Evolutionary conservation across 2,329 filamentous ascomycete species (phyloP).

Genomic region (Fusarium poae): DNA sequence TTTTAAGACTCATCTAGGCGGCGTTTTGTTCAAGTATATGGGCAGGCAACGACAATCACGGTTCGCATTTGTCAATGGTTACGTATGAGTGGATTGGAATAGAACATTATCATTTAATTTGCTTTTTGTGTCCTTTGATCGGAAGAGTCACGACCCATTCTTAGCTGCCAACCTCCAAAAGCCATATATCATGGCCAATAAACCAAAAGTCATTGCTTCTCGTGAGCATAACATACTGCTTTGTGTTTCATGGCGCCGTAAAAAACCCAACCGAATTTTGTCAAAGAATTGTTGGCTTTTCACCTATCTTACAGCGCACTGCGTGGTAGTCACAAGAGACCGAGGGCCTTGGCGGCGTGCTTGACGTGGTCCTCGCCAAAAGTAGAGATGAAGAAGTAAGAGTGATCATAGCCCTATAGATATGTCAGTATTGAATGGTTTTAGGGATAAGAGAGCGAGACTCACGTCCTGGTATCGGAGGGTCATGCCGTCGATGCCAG

Average conservation of each 20-base stretch:
- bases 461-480: slow-evolving; percentile 84
- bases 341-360: slow-evolving; percentile 88
- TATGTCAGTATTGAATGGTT: background rate
- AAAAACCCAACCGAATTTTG: slow-evolving; percentile 23
- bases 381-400: slow-evolving; percentile 94
- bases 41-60: slow-evolving; percentile 17
- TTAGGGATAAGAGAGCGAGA: background rate
- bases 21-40: slow-evolving; percentile 44
- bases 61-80: slow-evolving; percentile 7
- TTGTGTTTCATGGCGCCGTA: slow-evolving; percentile 21
- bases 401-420: slow-evolving; percentile 87
- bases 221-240: slow-evolving; percentile 5
- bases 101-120: slow-evolving; percentile 33
- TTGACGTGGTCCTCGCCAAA: slow-evolving; percentile 93
- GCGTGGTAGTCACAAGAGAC: slow-evolving; percentile 51
- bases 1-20: slow-evolving; percentile 39
- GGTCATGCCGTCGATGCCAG: slow-evolving; percentile 78
- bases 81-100: slow-evolving; percentile 31
- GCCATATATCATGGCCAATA: slow-evolving; percentile 20
- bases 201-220: slow-evolving; percentile 15
- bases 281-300: slow-evolving; percentile 27
- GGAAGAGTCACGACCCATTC: slow-evolving; percentile 1
- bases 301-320: slow-evolving; percentile 40
- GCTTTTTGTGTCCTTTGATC: slow-evolving; percentile 29
- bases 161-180: slow-evolving; percentile 7